These are phyloP conservation scores for Beta corolliflora DNA, from an alignment of 179 eudicot species.

Conservation along the genomic window DNA sequence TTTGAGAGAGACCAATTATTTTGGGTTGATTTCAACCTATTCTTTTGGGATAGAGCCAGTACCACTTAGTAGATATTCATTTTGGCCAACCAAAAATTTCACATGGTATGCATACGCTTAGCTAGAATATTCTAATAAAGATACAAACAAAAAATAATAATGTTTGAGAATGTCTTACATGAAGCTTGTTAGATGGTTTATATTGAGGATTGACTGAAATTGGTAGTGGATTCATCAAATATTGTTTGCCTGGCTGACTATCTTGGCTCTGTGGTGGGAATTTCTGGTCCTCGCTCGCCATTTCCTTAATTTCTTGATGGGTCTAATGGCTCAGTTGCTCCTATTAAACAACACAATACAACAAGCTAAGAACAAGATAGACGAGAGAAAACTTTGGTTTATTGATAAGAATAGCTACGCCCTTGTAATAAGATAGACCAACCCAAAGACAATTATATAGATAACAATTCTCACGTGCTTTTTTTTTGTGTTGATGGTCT, in stretches of 20 bases:
- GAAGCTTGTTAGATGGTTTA: slow-evolving; percentile 60
- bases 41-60: no score
- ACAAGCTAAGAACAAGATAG: no score
- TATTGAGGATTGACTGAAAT: slow-evolving; percentile 32
- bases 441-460: background rate
- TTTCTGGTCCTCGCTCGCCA: background rate
- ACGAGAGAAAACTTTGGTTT: background rate
- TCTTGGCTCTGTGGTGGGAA: slow-evolving; percentile 21
- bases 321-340: background rate
- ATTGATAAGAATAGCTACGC: background rate
- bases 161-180: slow-evolving; percentile 27
- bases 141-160: background rate
- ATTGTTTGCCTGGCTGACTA: slow-evolving; percentile 21
- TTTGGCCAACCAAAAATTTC: no score
- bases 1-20: no score
- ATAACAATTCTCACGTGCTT: background rate
- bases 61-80: no score
- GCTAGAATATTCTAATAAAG: background rate
- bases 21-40: no score
- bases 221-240: slow-evolving; percentile 54
- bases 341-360: no score
- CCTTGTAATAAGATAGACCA: no score
- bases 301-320: background rate
- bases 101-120: no score
- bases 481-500: no score